These are phyloP conservation scores for Vitis hybrid DNA, from an alignment of 177 flowering plant genomes.

Conservation along the genomic window DNA sequence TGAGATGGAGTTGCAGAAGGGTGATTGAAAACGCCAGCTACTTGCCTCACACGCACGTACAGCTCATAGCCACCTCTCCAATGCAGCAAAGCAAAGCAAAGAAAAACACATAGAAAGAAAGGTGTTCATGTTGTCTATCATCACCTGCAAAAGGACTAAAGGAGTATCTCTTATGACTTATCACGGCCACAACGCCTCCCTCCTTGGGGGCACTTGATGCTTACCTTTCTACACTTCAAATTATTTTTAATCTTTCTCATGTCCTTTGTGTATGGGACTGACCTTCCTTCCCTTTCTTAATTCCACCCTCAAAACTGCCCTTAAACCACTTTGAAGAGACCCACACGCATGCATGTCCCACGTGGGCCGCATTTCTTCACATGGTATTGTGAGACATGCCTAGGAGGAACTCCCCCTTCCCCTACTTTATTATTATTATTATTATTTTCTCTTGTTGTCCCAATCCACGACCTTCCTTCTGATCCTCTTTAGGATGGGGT, in stretches of 20 bases:
- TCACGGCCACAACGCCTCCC: too few species aligned
- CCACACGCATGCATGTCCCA: slow-evolving; percentile 38
- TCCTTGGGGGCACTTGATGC: too few species aligned
- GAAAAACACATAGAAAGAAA: neutral
- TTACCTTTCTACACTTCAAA: too few species aligned
- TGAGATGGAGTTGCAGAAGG: slow-evolving; percentile 7
- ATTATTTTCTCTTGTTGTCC: slow-evolving; percentile 1
- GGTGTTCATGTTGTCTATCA: too few species aligned
- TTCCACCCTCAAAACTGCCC: neutral
- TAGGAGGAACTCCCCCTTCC: neutral
- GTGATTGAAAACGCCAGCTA: slow-evolving; percentile 22
- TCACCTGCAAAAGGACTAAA: too few species aligned
- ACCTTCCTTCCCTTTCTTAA: too few species aligned
- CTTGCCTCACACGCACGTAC: slow-evolving; percentile 17
- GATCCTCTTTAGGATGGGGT: too few species aligned
- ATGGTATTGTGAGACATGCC: slow-evolving; percentile 21
- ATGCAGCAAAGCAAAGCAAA: neutral
- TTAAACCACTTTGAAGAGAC: slow-evolving; percentile 17
- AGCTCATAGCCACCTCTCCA: slow-evolving; percentile 26
- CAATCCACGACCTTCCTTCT: neutral
- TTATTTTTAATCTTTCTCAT: neutral
- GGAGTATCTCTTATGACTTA: neutral
- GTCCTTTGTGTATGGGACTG: slow-evolving; percentile 21
- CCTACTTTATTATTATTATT: too few species aligned
- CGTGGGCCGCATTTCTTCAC: slow-evolving; percentile 34